phyloP scores from a whole-genome alignment of 345 rosid species.

The Hirschfeldia incana region DNA sequence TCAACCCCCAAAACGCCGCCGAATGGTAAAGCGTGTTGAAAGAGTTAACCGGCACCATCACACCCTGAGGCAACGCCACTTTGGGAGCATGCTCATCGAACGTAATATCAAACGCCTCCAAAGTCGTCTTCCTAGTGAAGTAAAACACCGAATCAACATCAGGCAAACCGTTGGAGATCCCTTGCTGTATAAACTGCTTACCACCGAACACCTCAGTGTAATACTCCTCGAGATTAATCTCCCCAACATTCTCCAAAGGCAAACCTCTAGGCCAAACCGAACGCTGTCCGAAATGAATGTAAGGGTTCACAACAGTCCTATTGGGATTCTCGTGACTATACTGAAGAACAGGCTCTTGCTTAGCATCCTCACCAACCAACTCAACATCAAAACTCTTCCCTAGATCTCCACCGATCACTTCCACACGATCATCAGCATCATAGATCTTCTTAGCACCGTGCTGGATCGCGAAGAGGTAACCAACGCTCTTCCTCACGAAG shows the following conservation, averaged over 20 bases:
- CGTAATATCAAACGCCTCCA: constrained; percentile 86
- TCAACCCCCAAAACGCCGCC: constrained; percentile 93
- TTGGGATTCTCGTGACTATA: constrained; percentile 82
- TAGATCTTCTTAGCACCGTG: constrained; percentile 95
- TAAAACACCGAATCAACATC: constrained; percentile 99
- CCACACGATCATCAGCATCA: constrained; percentile 91
- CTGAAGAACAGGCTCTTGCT: constrained; percentile 82
- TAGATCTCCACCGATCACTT: constrained; percentile 80
- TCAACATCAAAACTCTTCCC: constrained; percentile 93
- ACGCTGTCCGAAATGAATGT: constrained; percentile 93
- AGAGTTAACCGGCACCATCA: constrained; percentile 92
- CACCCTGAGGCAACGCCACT: constrained; percentile 93
- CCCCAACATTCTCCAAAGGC: constrained; percentile 94
- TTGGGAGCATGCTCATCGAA: constrained; percentile 92
- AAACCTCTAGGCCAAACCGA: constrained; percentile 99
- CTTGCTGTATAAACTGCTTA: constrained; percentile 95
- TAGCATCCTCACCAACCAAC: constrained; percentile 74
- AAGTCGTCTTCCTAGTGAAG: constrained; percentile 73
- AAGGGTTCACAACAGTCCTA: constrained; percentile 84
- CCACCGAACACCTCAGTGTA: constrained; percentile 95
- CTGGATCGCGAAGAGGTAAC: constrained; percentile 93
- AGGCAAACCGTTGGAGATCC: constrained; percentile 90
- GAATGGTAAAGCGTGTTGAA: constrained; percentile 92
- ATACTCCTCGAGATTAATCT: constrained; percentile 82
- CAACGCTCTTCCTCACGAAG: constrained; percentile 81